phyloP scores from a whole-genome alignment of 2,329 filamentous ascomycete species.

The Phaeosphaeriaceae sp. region DNA sequence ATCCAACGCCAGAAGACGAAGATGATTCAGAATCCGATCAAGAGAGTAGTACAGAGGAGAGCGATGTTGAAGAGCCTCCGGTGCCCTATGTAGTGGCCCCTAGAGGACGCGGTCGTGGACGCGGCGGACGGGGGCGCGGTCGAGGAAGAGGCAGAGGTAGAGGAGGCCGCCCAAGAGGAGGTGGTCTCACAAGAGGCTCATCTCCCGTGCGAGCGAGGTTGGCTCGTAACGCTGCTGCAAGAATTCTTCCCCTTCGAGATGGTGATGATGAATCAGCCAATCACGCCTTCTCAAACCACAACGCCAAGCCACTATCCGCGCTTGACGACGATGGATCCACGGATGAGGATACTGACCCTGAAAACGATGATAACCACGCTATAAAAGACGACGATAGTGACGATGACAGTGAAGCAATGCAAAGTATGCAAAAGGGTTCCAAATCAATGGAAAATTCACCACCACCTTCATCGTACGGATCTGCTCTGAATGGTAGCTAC shows the following conservation, averaged over 20 bases:
- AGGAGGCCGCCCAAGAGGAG: slow-evolving; percentile 36
- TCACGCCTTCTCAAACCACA: slow-evolving; percentile 37
- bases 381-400: slow-evolving; percentile 26
- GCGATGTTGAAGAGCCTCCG: slow-evolving; percentile 28
- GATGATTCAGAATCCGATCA: slow-evolving; percentile 28
- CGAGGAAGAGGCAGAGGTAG: slow-evolving; percentile 37
- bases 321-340: slow-evolving; percentile 24
- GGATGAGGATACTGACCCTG: slow-evolving; percentile 23
- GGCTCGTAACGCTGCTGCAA: slow-evolving; percentile 40
- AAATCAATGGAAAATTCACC: slow-evolving; percentile 25
- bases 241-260: slow-evolving; percentile 43
- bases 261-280: slow-evolving; percentile 44
- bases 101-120: slow-evolving; percentile 35
- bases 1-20: slow-evolving; percentile 25
- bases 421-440: slow-evolving; percentile 14
- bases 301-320: slow-evolving; percentile 37
- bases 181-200: slow-evolving; percentile 20
- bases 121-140: slow-evolving; percentile 37
- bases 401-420: slow-evolving; percentile 18
- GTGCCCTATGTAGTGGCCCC: slow-evolving; percentile 25
- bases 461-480: slow-evolving; percentile 22
- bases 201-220: slow-evolving; percentile 39
- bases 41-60: slow-evolving; percentile 33
- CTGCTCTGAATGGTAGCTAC: slow-evolving; percentile 14
- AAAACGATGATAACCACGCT: slow-evolving; percentile 16